Evolutionary conservation across 495 filamentous ascomycete genomes (phyloP), one percentile per base, ranked within the genome.

Genomic region (Penicillium coprophilum): DNA sequence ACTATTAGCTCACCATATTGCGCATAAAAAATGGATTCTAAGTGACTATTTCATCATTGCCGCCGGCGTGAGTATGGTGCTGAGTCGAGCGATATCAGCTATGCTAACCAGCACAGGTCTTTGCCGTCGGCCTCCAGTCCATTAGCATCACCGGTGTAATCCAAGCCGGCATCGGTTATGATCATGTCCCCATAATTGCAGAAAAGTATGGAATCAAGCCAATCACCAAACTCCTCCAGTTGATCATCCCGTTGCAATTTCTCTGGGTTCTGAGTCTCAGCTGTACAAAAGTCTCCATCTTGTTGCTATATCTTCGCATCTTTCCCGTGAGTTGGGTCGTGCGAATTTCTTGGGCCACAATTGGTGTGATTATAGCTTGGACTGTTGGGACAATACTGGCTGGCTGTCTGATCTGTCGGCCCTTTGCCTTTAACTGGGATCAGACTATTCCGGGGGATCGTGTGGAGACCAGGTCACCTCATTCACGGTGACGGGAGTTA

Each of bases 391-490:
- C 62, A 31, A 61, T 69, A 36, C 48, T 67, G 8, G 53, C 57
- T 8, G 53, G 64, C 3, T 63, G 78, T 52, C 74, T 83, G 55
- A 71, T 73, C 31, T 85, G 82, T 56, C 65, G 46, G 2, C 82
- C 82, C 1, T 55, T 85, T 21, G 62, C 59, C 2, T 71, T 64
- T 45, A 72, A 72, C 28, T 82, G 78, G 69, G 70, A 82, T 56
- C 75, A 74, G 52, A 62, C 63, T 17, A 70, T 81, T 4, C 64
- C 68, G 55, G 58, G 0, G 77, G 77, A 4, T 56, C 54, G 19
- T 85, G 82, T 58, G 72, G 83, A 41, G 66, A 77, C 46, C 74
- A 75, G 34, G 46, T 31, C 2, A 31, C n/a, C 15, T 47, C 46
- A n/a, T 47, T 47, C 46, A 47, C 28, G 8, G 65, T 74, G 10